Evolutionary conservation across 495 filamentous ascomycete genomes (phyloP).

Genomic region (Penicillium paradoxum): DNA sequence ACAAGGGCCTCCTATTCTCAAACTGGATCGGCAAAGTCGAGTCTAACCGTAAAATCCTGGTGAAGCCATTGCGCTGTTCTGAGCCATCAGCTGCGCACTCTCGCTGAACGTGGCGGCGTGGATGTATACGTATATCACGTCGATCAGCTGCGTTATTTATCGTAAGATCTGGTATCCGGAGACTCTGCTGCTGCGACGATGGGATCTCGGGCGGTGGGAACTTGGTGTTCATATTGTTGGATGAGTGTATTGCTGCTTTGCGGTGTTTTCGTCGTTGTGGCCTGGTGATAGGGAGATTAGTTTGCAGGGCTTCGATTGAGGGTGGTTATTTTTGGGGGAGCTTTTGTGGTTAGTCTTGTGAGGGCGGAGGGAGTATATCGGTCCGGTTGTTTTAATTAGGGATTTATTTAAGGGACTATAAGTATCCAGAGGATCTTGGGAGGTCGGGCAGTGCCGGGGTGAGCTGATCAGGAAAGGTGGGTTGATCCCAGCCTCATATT

Average conservation of each 20-base stretch:
- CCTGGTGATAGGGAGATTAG: constrained; percentile 31
- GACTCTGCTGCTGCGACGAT: constrained; percentile 36
- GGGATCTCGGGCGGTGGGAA: constrained; percentile 33
- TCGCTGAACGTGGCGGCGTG: constrained; percentile 37
- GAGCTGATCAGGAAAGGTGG: too few relatives aligned
- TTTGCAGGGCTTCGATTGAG: constrained; percentile 45
- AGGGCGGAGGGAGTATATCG: constrained; percentile 25
- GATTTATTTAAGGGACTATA: too few relatives aligned
- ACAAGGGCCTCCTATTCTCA: constrained; percentile 35
- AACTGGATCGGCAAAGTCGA: constrained; percentile 31
- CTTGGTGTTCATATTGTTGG: constrained; percentile 34
- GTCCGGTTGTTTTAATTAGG: constrained; percentile 7
- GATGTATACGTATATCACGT: constrained; percentile 32
- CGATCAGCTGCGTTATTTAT: constrained; percentile 33
- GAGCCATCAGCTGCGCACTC: constrained; percentile 11
- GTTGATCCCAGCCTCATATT: too few relatives aligned
- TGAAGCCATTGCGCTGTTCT: constrained; percentile 33
- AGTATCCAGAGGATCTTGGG: too few relatives aligned
- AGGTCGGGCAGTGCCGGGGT: too few relatives aligned
- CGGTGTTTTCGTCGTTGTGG: constrained; percentile 41
- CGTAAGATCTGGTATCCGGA: constrained; percentile 30
- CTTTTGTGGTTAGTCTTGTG: constrained; percentile 32
- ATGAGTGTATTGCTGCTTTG: constrained; percentile 23
- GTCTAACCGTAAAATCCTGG: constrained; percentile 36
- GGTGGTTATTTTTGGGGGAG: constrained; percentile 40